A percentile compares a stretch with the other conserved stretches of the same genome.
Conservation (phyloP, 306 rosid genomes). For the Rubus parviflorus region DNA sequence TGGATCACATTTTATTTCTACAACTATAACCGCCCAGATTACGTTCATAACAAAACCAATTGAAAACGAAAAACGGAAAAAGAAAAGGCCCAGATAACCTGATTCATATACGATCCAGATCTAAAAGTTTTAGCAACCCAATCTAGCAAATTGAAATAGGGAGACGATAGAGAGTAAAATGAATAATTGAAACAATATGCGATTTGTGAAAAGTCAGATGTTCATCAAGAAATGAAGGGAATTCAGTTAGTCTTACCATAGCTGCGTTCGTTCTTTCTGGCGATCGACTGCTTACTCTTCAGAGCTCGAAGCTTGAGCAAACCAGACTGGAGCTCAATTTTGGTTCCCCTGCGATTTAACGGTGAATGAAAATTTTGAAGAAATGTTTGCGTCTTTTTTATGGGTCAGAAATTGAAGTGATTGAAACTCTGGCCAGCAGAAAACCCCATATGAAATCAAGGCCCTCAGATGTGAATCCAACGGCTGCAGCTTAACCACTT, state of each 20-base stretch:
- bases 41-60: not conserved
- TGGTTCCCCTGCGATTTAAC: not conserved
- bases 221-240: not conserved
- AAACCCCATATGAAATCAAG: not conserved
- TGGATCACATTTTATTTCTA: not conserved
- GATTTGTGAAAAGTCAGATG: not conserved
- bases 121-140: not conserved
- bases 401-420: not conserved
- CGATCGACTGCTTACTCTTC: not conserved
- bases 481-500: too few relatives aligned
- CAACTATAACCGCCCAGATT: not conserved
- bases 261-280: not conserved
- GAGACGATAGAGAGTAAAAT: not conserved
- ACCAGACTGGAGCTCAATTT: not conserved
- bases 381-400: not conserved
- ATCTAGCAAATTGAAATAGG: not conserved
- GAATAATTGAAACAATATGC: not conserved
- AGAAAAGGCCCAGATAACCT: not conserved
- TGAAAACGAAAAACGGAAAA: not conserved
- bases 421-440: not conserved
- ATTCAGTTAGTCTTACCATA: slow-evolving; percentile 2
- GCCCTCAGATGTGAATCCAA: too few relatives aligned
- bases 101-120: slow-evolving; percentile 16
- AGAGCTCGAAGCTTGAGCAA: not conserved
- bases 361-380: not conserved